Percentiles rank a stretch among this genome's conserved stretches.
phyloP scores from a whole-genome alignment of 2,329 filamentous ascomycete genomes.

The Aspergillus arachidicola region DNA sequence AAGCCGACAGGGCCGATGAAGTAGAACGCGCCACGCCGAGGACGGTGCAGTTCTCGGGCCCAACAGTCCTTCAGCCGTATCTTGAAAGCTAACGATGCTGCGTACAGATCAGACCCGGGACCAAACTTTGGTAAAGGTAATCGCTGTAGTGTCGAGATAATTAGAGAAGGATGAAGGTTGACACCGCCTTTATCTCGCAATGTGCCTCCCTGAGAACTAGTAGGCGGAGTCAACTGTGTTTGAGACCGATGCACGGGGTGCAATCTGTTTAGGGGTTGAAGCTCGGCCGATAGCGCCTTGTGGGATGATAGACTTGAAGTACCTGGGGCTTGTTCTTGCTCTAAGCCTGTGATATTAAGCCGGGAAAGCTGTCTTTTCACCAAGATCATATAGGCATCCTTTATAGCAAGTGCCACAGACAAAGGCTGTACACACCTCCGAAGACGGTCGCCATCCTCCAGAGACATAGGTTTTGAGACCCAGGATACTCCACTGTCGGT shows the following conservation, averaged over 20 bases:
- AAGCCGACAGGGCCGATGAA: constrained; percentile 38
- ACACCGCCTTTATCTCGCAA: constrained; percentile 18
- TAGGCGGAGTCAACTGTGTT: constrained; percentile 18
- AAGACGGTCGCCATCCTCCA: constrained; percentile 34
- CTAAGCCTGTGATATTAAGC: constrained; percentile 19
- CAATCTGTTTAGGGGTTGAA: constrained; percentile 21
- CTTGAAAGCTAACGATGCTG: constrained; percentile 37
- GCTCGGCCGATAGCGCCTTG: constrained; percentile 15
- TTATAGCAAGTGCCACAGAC: constrained; percentile 35
- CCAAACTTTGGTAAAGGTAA: constrained; percentile 37
- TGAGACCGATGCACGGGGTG: constrained; percentile 21
- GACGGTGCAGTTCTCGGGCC: constrained; percentile 22
- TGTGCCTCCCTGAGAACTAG: constrained; percentile 18
- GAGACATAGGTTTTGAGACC: constrained; percentile 30
- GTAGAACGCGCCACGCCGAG: constrained; percentile 37
- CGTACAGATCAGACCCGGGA: constrained; percentile 37
- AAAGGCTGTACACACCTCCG: constrained; percentile 34
- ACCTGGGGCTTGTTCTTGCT: constrained; percentile 16
- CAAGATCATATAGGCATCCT: constrained; percentile 36
- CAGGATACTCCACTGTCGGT: constrained; percentile 28
- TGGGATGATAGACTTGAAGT: constrained; percentile 18
- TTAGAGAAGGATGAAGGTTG: constrained; percentile 28
- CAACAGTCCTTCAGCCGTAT: constrained; percentile 29
- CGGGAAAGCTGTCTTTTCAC: constrained; percentile 31
- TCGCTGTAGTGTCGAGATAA: constrained; percentile 36